Evolutionary conservation across 805 yeast genomes (phyloP).

Genomic region (Kluyveromyces siamensis): DNA sequence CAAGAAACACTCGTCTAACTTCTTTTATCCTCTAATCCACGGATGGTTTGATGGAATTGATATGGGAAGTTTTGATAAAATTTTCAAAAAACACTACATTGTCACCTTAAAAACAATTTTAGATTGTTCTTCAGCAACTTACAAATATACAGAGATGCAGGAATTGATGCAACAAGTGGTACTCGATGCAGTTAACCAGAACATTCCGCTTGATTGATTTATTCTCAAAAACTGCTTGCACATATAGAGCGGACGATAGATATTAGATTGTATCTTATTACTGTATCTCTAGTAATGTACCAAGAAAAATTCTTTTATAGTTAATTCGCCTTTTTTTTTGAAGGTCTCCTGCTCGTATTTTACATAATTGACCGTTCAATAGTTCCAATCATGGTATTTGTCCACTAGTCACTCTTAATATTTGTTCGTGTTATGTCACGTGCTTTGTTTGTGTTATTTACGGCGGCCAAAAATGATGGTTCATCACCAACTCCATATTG

Average conservation of each 20-base stretch:
- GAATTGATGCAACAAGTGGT: slow-evolving; percentile 21
- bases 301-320: no score
- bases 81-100: slow-evolving; percentile 44
- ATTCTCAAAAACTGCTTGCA: not conserved
- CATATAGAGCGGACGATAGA: not conserved
- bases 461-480: no score
- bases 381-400: no score
- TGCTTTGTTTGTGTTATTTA: no score
- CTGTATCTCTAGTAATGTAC: no score
- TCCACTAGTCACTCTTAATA: no score
- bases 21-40: slow-evolving; percentile 45
- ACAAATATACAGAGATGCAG: slow-evolving; percentile 31
- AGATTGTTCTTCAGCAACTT: slow-evolving; percentile 40
- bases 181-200: slow-evolving; percentile 16
- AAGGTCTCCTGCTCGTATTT: no score
- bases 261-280: no score
- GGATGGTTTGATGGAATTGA: slow-evolving; percentile 49
- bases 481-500: no score
- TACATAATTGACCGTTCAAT: no score
- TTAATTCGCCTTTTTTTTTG: no score
- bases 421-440: no score
- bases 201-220: slow-evolving; percentile 5
- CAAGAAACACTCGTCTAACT: slow-evolving; percentile 32
- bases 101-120: slow-evolving; percentile 38
- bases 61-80: slow-evolving; percentile 43